Conservation (phyloP, 2,329 filamentous ascomycete species). For the Nothophaeocryptopus gaeumannii region DNA sequence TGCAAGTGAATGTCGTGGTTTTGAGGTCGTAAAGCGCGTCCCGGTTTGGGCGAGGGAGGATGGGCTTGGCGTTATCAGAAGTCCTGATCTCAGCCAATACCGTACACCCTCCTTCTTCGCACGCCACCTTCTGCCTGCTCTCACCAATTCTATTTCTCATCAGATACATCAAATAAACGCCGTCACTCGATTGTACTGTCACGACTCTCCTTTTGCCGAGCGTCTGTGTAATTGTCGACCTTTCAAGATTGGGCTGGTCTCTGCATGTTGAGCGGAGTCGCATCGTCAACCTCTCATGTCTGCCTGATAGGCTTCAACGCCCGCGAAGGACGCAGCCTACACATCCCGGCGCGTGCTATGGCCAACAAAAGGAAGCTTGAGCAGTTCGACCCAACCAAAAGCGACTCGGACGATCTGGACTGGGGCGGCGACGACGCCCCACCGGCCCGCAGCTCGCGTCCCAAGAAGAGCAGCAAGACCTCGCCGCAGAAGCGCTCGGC, state of each 20-base stretch:
- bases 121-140: too few relatives aligned
- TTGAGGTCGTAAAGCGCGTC: too few relatives aligned
- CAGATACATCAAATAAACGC: too few relatives aligned
- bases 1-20: too few relatives aligned
- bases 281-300: neutral
- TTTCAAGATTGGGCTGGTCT: neutral
- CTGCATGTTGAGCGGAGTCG: neutral
- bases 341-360: slow-evolving; percentile 7
- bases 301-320: neutral
- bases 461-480: slow-evolving; percentile 27
- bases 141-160: too few relatives aligned
- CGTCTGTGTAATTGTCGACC: neutral
- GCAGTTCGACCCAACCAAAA: slow-evolving; percentile 37
- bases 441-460: slow-evolving; percentile 24
- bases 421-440: slow-evolving; percentile 29
- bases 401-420: slow-evolving; percentile 39
- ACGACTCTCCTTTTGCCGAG: neutral
- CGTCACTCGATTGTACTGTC: neutral
- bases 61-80: too few relatives aligned
- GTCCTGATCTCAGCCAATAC: too few relatives aligned
- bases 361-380: slow-evolving; percentile 39
- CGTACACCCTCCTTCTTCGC: too few relatives aligned
- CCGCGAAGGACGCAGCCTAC: neutral
- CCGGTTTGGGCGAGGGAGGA: too few relatives aligned
- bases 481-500: slow-evolving; percentile 24